These are phyloP conservation scores for Gonium pectorale DNA, from an alignment of 139 green algal genomes.

Conservation along the genomic window DNA sequence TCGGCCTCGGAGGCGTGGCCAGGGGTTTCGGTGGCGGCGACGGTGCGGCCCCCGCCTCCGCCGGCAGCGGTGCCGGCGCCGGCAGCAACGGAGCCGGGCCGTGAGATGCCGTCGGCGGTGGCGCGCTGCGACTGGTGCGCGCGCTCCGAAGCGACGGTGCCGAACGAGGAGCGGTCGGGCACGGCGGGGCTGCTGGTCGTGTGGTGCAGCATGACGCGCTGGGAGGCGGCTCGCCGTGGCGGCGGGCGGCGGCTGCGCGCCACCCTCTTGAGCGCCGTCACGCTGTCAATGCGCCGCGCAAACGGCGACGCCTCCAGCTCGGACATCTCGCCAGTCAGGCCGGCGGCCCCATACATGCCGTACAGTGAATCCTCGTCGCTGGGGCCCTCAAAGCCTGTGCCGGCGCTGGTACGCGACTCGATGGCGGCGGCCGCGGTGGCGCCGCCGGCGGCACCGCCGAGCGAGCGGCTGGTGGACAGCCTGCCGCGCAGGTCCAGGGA, in stretches of 20 bases:
- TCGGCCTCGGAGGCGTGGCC: too few relatives aligned
- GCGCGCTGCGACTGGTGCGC: neutral
- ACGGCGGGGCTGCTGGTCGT: neutral
- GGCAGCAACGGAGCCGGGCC: too few relatives aligned
- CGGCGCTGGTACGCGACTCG: neutral
- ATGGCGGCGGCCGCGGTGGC: neutral
- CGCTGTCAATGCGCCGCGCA: slow-evolving; percentile 34
- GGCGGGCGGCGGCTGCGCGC: neutral
- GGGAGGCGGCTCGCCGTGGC: neutral
- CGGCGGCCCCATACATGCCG: neutral
- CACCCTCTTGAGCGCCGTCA: slow-evolving; percentile 4
- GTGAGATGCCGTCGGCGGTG: neutral
- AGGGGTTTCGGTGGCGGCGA: too few relatives aligned
- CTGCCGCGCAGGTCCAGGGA: slow-evolving; percentile 12
- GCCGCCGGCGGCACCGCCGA: neutral
- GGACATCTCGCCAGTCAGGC: slow-evolving; percentile 18
- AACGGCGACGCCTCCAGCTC: slow-evolving; percentile 44
- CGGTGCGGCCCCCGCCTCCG: neutral
- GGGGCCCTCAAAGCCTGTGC: too few relatives aligned
- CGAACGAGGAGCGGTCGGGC: neutral
- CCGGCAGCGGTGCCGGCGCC: neutral
- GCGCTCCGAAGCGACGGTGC: too few relatives aligned
- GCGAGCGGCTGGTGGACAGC: neutral
- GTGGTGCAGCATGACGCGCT: neutral
- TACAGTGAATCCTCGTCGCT: neutral